Evolutionary conservation across 148 eudicot genomes (phyloP).

Genomic region (Chenopodium album): DNA sequence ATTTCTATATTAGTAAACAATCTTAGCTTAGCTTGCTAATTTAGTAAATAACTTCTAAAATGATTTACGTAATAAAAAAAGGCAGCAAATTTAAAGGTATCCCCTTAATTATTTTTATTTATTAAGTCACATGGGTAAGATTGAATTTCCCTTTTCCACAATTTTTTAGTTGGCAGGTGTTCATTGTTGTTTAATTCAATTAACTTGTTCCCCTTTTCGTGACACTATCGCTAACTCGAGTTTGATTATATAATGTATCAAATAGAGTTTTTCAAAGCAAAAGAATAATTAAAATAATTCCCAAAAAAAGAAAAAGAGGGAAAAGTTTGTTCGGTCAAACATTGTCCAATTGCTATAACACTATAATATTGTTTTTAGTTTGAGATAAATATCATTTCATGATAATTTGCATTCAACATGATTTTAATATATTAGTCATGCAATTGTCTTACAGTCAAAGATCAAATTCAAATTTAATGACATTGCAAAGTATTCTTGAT

Average conservation of each 20-base stretch:
- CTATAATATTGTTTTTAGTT: too few relatives aligned
- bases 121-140: neutral
- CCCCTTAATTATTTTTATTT: neutral
- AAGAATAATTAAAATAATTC: neutral
- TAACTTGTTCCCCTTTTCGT: slow-evolving; percentile 14
- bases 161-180: neutral
- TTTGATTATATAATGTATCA: neutral
- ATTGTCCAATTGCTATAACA: too few relatives aligned
- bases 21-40: neutral
- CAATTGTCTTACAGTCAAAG: neutral
- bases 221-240: neutral
- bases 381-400: too few relatives aligned
- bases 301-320: neutral
- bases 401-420: too few relatives aligned
- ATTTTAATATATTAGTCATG: too few relatives aligned
- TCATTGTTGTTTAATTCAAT: neutral
- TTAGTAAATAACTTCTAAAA: neutral
- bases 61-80: neutral
- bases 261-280: neutral
- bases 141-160: neutral
- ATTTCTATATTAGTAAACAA: too few relatives aligned
- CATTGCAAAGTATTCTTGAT: neutral
- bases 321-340: too few relatives aligned
- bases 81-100: neutral
- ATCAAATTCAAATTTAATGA: too few relatives aligned